Evolutionary conservation across 331 rosid species (phyloP).

Genomic region (Acacia pycnantha): DNA sequence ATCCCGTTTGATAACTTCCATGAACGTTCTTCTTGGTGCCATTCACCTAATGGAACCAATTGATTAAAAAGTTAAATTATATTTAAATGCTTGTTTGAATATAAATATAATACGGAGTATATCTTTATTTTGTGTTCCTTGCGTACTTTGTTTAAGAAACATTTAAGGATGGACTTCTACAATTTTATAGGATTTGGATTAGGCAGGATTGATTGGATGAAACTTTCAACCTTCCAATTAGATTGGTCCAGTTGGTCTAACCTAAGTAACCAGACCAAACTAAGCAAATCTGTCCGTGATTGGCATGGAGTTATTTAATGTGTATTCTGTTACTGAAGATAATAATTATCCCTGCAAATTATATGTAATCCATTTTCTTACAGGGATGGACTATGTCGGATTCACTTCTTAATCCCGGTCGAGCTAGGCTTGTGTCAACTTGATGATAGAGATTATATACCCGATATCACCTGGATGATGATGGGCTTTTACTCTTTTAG

Average conservation of each 20-base stretch:
- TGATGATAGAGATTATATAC: slow-evolving; percentile 32
- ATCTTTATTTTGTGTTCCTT: background rate
- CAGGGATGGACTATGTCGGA: slow-evolving; percentile 99
- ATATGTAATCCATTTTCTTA: slow-evolving; percentile 18
- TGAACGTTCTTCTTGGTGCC: background rate
- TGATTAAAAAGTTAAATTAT: background rate
- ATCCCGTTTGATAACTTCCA: background rate
- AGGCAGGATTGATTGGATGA: background rate
- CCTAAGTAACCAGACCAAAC: background rate
- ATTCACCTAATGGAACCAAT: background rate
- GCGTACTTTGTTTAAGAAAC: background rate
- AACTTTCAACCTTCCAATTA: background rate
- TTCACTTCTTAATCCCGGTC: slow-evolving; percentile 91
- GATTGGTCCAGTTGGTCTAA: background rate
- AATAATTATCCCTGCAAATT: background rate
- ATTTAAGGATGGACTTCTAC: background rate
- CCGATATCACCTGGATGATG: slow-evolving; percentile 24
- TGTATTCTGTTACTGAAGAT: background rate
- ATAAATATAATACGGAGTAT: background rate
- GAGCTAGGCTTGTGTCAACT: slow-evolving; percentile 63
- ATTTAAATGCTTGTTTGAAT: background rate
- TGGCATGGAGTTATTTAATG: background rate
- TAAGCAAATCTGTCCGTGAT: background rate
- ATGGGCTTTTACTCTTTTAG: slow-evolving; percentile 29
- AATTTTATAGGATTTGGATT: background rate